Evolutionary conservation across 495 filamentous ascomycete species (phyloP).

Genomic region (Daldinia grandis): DNA sequence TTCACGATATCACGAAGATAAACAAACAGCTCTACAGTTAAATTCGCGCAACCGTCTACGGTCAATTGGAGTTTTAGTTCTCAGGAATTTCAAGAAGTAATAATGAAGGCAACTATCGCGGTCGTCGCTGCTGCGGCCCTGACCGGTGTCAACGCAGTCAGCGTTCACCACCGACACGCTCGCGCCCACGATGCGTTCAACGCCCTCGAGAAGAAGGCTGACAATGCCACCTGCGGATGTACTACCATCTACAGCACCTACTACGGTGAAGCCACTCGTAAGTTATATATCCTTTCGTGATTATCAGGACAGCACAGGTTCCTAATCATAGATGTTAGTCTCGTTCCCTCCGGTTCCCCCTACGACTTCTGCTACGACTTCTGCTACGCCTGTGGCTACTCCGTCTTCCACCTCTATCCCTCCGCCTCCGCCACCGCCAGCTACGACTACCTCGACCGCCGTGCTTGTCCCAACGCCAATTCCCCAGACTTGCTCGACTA

Average conservation of each 20-base stretch:
- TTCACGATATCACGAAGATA: slow-evolving; percentile 50
- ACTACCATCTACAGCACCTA: slow-evolving; percentile 69
- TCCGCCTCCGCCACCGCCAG: not conserved
- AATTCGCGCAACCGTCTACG: slow-evolving; percentile 26
- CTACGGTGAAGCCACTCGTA: slow-evolving; percentile 68
- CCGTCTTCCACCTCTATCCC: not conserved
- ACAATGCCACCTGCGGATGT: slow-evolving; percentile 62
- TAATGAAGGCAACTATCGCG: slow-evolving; percentile 74
- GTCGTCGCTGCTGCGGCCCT: slow-evolving; percentile 73
- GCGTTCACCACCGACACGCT: slow-evolving; percentile 60
- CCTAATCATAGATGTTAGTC: slow-evolving; percentile 38
- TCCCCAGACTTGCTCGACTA: slow-evolving; percentile 72
- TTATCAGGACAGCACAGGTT: not conserved
- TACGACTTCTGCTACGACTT: slow-evolving; percentile 43
- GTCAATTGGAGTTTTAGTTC: slow-evolving; percentile 30
- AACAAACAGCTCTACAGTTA: slow-evolving; percentile 46
- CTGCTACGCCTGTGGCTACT: slow-evolving; percentile 33
- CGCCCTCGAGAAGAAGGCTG: slow-evolving; percentile 58
- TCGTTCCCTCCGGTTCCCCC: slow-evolving; percentile 52
- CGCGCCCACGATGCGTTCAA: slow-evolving; percentile 68
- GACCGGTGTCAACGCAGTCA: slow-evolving; percentile 65
- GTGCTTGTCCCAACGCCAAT: slow-evolving; percentile 68
- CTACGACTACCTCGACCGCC: slow-evolving; percentile 40
- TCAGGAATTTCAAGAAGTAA: slow-evolving; percentile 32
- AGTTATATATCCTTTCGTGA: slow-evolving; percentile 39